phyloP scores from a whole-genome alignment of 169 alveolate species.

The Toxoplasma gondii region DNA sequence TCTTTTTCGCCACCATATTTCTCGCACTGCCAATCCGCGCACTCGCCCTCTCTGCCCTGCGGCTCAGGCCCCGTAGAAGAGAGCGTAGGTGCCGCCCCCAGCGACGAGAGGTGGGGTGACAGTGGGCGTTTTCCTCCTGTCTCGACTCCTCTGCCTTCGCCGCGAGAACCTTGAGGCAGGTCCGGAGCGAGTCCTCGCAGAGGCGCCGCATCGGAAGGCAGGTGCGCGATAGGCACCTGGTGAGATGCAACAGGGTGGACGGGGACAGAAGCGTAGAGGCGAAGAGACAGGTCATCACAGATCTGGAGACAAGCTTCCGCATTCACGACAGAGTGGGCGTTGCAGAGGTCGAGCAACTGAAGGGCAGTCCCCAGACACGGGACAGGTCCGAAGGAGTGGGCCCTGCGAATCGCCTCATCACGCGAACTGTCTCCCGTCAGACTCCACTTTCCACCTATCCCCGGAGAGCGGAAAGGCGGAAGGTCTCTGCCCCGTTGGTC shows the following conservation, averaged over 20 bases:
- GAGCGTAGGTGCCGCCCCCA: background rate
- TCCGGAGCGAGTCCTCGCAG: background rate
- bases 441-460: slow-evolving; percentile 69
- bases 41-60: too few relatives aligned
- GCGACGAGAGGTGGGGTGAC: background rate
- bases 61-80: background rate
- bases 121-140: background rate
- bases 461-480: background rate
- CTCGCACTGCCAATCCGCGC: too few relatives aligned
- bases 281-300: slow-evolving; percentile 62
- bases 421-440: slow-evolving; percentile 41
- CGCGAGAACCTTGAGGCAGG: too few relatives aligned
- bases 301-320: slow-evolving; percentile 54
- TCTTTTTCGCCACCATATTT: too few relatives aligned
- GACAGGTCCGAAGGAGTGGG: slow-evolving; percentile 14
- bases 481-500: background rate
- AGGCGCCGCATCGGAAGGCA: background rate
- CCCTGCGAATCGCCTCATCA: slow-evolving; percentile 39
- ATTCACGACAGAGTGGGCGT: background rate
- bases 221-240: background rate
- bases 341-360: slow-evolving; percentile 53
- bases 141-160: too few relatives aligned
- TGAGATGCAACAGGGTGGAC: slow-evolving; percentile 51
- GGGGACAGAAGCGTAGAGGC: slow-evolving; percentile 45
- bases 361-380: slow-evolving; percentile 56